These are phyloP conservation scores for Populus hybrid DNA, from an alignment of 441 rosid genomes.

Conservation along the genomic window DNA sequence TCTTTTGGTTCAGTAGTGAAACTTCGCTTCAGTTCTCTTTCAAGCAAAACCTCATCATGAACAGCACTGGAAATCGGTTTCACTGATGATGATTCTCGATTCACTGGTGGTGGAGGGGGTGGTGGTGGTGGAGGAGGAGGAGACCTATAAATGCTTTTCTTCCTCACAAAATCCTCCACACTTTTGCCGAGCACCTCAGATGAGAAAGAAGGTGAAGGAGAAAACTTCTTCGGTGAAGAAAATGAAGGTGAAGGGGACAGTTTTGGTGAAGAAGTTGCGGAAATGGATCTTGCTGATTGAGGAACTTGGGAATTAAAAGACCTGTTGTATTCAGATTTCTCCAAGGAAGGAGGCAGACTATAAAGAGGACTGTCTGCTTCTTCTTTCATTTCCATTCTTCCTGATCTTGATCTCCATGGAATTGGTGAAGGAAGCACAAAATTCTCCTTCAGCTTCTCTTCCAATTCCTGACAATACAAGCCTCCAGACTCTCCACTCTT, in stretches of 20 bases:
- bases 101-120: too few species aligned
- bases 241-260: constrained; percentile 30
- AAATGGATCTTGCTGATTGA: constrained; percentile 32
- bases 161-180: constrained; percentile 47
- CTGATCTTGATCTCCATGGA: constrained; percentile 91
- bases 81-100: constrained; percentile 31
- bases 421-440: constrained; percentile 90
- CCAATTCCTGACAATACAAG: constrained; percentile 23
- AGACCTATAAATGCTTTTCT: constrained; percentile 39
- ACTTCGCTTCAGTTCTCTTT: constrained; percentile 26
- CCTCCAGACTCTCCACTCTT: constrained; percentile 23
- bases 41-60: constrained; percentile 15
- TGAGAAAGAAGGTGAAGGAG: constrained; percentile 36
- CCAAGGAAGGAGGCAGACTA: constrained; percentile 28
- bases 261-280: constrained; percentile 33
- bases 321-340: constrained; percentile 32
- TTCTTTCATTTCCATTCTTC: constrained; percentile 54
- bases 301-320: constrained; percentile 36
- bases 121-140: too few species aligned
- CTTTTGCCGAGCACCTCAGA: constrained; percentile 37
- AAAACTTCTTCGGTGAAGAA: constrained; percentile 42
- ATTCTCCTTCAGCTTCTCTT: constrained; percentile 36
- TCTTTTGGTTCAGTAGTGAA: constrained; percentile 29
- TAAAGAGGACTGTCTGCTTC: constrained; percentile 25
- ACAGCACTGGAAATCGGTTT: constrained; percentile 17